Base-by-base conservation (phyloP, 495 filamentous ascomycete genomes). In the Lophium mytilinum region DNA sequence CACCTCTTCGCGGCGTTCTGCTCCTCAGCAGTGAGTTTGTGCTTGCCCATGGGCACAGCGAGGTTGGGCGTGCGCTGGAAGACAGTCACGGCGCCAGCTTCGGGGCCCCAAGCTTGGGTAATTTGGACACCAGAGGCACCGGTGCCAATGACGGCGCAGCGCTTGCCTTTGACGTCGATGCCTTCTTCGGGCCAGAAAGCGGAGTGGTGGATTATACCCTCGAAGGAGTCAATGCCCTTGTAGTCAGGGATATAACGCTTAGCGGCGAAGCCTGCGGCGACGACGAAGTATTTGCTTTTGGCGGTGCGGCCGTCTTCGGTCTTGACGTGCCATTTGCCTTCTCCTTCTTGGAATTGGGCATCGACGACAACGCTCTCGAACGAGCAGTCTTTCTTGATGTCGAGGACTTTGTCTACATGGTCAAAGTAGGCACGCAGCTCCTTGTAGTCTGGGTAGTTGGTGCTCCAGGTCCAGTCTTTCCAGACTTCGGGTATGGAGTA, bases 121-220 rank as follows among this genome's bases (percentile, higher is more conserved):
- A 82, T 70, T 52, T 86, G 83, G 0, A 85, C 76, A 0, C 80
- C 82, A 0, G 78, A 73, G 0, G 80, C 76, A 7, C 83, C 83
- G 0, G 83, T 85, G 10, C 83, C 83, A 19, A 86, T 77, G 45
- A 84, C 68, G 4, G 77, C 79, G 34, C 71, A 68, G 10, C 71
- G 68, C 65, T 84, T 83, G 40, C 70, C 70, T n/a, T 63, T 63
- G 11, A 82, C 62, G 52, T 80, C 68, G 35, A 80, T 66, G 12
- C 67, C 64, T 9, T 75, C 67, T 12, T 77, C 70, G 0, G 82
- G 82, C 83, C 83, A 86, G 66, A 77, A 75, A 1, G 79, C 76
- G 0, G 81, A 75, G 54, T 86, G 82, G 55, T 80, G 69, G 5
- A 82, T 69, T 4, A 63, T 42, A 2, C 83, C 81, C 17, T 74